These are phyloP conservation scores for Parasitella parasitica DNA, from an alignment of 371 early-diverging fungal genomes.

Conservation along the genomic window DNA sequence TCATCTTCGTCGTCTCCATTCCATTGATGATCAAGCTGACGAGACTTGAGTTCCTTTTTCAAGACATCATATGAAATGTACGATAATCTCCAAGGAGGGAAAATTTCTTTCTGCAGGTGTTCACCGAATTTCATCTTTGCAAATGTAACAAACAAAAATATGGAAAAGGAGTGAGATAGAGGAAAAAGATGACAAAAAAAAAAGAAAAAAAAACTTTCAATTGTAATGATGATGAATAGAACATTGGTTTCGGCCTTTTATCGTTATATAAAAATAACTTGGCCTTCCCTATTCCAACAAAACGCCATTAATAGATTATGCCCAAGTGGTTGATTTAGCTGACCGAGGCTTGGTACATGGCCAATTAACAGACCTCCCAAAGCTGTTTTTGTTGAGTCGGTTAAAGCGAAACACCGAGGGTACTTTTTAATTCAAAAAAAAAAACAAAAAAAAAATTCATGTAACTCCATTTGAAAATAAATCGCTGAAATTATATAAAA, in stretches of 20 bases:
- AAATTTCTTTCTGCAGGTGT: slow-evolving; percentile 28
- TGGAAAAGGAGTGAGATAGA: not conserved
- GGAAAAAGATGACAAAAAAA: not conserved
- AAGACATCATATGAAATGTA: slow-evolving; percentile 25
- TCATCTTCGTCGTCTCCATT: slow-evolving; percentile 66
- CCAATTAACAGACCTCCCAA: not conserved
- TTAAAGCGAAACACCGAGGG: not conserved
- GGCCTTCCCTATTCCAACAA: not conserved
- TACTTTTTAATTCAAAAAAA: too few relatives aligned
- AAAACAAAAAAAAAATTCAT: not conserved
- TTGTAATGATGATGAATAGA: not conserved
- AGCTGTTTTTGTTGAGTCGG: not conserved
- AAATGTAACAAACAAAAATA: not conserved
- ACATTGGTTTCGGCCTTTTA: not conserved
- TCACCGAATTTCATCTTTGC: slow-evolving; percentile 33
- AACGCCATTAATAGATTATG: not conserved
- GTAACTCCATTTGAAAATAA: not conserved
- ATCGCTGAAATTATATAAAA: not conserved
- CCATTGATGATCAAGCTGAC: slow-evolving; percentile 36
- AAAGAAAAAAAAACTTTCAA: slow-evolving; percentile 6
- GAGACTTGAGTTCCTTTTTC: slow-evolving; percentile 20
- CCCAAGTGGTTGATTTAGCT: not conserved
- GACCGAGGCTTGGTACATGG: not conserved
- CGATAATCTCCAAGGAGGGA: slow-evolving; percentile 29
- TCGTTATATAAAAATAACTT: not conserved